phyloP scores from a whole-genome alignment of 139 green algal species.

The Picochlorum sp. region DNA sequence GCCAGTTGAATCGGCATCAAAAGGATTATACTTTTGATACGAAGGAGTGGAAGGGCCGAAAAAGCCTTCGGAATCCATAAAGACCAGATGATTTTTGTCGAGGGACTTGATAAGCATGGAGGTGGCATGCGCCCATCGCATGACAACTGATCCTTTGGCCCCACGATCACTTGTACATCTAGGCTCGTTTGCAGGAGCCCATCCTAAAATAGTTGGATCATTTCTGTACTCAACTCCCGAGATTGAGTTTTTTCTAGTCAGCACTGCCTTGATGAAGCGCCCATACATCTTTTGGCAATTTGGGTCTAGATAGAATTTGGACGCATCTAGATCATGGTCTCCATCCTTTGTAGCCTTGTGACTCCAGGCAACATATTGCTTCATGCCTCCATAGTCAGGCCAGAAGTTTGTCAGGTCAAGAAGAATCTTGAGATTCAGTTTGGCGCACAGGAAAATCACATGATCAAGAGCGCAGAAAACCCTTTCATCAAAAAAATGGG shows the following conservation, averaged over 20 bases:
- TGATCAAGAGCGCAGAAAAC: conserved; percentile 46
- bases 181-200: conserved; percentile 53
- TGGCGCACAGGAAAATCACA: conserved; percentile 34
- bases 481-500: conserved; percentile 26
- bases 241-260: conserved; percentile 37
- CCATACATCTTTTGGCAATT: conserved; percentile 36
- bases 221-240: conserved; percentile 46
- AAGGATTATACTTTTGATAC: conserved; percentile 30
- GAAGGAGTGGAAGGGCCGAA: conserved; percentile 43
- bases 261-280: conserved; percentile 21
- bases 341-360: not conserved
- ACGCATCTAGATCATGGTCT: not conserved
- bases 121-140: conserved; percentile 14
- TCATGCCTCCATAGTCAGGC: conserved; percentile 65
- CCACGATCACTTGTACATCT: conserved; percentile 26
- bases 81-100: conserved; percentile 63
- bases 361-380: conserved; percentile 57
- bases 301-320: conserved; percentile 38
- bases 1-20: conserved; percentile 25
- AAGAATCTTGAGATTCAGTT: conserved; percentile 34
- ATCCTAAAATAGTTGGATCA: conserved; percentile 55
- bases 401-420: conserved; percentile 65
- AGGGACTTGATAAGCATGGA: conserved; percentile 42
- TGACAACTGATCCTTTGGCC: conserved; percentile 11
- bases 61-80: conserved; percentile 59